Percentiles rank a stretch among this genome's conserved stretches.
phyloP scores from a whole-genome alignment of 352 stramenopile species.

The Pythium rhizo-oryzae region DNA sequence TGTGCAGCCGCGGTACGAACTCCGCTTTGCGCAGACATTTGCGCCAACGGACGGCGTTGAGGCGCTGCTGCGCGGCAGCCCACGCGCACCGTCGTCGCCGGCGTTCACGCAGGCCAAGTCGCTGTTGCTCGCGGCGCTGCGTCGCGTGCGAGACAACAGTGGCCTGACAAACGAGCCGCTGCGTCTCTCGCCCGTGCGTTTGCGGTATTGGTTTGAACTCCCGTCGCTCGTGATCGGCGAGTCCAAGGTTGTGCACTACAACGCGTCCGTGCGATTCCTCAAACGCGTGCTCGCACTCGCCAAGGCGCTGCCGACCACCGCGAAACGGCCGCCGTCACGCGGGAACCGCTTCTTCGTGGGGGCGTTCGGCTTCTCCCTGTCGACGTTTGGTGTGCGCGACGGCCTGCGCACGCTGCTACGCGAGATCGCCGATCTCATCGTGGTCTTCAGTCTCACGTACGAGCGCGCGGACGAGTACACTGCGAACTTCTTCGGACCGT shows the following conservation, averaged over 20 bases:
- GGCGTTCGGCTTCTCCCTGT: constrained; percentile 1
- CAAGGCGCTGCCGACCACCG: neutral
- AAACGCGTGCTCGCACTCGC: neutral
- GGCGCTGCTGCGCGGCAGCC: neutral
- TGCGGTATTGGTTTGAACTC: neutral
- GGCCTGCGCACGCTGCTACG: neutral
- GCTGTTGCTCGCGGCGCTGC: neutral
- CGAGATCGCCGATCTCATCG: neutral
- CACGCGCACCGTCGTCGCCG: too few relatives aligned
- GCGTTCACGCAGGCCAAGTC: neutral
- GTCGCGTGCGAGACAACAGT: too few relatives aligned
- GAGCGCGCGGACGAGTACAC: neutral
- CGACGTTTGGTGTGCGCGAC: neutral
- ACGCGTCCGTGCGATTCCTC: neutral
- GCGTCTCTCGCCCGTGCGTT: neutral
- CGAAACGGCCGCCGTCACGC: too few relatives aligned
- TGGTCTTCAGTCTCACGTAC: neutral
- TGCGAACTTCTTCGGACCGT: neutral
- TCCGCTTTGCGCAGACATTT: neutral
- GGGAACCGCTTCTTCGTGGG: too few relatives aligned
- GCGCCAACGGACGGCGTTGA: neutral
- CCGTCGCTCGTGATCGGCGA: too few relatives aligned
- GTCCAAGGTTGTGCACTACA: too few relatives aligned
- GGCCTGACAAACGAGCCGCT: too few relatives aligned
- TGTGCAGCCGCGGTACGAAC: neutral